phyloP scores from a whole-genome alignment of 2,329 filamentous ascomycete genomes.

The Nothophaeocryptopus gaeumannii region DNA sequence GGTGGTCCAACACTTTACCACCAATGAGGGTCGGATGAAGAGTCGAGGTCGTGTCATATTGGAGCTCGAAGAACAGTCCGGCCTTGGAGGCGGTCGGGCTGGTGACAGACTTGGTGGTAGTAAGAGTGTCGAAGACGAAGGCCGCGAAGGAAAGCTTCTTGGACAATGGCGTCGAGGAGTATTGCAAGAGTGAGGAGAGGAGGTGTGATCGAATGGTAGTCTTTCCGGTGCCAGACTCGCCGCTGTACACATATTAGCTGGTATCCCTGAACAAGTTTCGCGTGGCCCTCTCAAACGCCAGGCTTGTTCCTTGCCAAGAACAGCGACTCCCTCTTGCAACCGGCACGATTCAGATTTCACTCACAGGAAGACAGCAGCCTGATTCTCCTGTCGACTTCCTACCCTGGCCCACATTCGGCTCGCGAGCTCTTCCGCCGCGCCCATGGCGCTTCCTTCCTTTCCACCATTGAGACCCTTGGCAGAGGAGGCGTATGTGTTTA shows the following conservation, averaged over 20 bases:
- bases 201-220: slow-evolving; percentile 90
- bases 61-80: slow-evolving; percentile 90
- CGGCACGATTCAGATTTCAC: slow-evolving; percentile 38
- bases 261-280: neutral
- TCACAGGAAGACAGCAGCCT: slow-evolving; percentile 89
- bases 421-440: slow-evolving; percentile 87
- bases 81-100: slow-evolving; percentile 95
- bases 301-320: too few species aligned
- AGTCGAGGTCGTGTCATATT: slow-evolving; percentile 87
- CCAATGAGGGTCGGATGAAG: slow-evolving; percentile 85
- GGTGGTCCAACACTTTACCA: slow-evolving; percentile 90
- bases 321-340: too few species aligned
- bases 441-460: slow-evolving; percentile 88
- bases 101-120: slow-evolving; percentile 93
- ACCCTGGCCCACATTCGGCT: slow-evolving; percentile 80
- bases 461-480: slow-evolving; percentile 84
- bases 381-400: slow-evolving; percentile 86
- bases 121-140: slow-evolving; percentile 93
- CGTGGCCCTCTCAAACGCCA: too few species aligned
- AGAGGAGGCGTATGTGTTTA: slow-evolving; percentile 93
- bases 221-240: slow-evolving; percentile 94
- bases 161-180: slow-evolving; percentile 88
- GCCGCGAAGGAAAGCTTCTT: slow-evolving; percentile 89
- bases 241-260: slow-evolving; percentile 52
- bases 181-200: slow-evolving; percentile 78